A percentile compares a stretch with the other conserved stretches of the same genome.
Conservation (phyloP, 345 rosid species). For the Lenwebbia sp. region DNA sequence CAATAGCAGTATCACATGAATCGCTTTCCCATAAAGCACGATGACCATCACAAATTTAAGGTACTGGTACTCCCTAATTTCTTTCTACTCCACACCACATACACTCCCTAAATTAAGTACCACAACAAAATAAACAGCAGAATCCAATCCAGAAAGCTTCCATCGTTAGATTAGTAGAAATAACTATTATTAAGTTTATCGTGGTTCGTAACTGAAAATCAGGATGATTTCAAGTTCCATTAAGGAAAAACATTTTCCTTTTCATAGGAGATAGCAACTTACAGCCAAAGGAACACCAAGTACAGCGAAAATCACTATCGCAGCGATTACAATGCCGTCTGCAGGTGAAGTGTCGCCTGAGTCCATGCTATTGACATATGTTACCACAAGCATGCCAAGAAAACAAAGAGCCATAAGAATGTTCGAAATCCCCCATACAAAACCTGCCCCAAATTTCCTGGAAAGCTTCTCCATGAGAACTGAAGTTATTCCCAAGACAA, state of each 20-base stretch:
- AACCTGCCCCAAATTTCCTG: conserved; percentile 95
- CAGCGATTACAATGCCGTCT: conserved; percentile 54
- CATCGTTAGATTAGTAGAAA: not conserved
- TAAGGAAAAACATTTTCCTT: not conserved
- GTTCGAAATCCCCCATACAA: conserved; percentile 83
- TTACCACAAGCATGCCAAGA: conserved; percentile 57
- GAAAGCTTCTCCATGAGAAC: conserved; percentile 89
- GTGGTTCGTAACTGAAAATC: not conserved
- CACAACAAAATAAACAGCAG: not conserved
- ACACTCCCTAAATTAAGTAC: not conserved
- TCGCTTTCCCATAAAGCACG: not conserved
- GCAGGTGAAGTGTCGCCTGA: conserved; percentile 60
- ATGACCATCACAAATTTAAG: not conserved
- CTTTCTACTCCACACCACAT: not conserved
- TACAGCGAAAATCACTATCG: conserved; percentile 52
- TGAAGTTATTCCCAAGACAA: conserved; percentile 85
- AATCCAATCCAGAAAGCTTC: not conserved
- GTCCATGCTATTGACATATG: conserved; percentile 41
- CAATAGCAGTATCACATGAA: conserved; percentile 1
- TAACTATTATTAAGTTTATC: not conserved
- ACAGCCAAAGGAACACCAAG: conserved; percentile 93
- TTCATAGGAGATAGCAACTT: conserved; percentile 24
- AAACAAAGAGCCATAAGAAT: conserved; percentile 82
- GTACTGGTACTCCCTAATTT: not conserved
- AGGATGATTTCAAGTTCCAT: not conserved